Percentiles rank a stretch among this genome's conserved stretches.
These are phyloP conservation scores for Colletotrichum euphorbiae DNA, from an alignment of 2,329 filamentous ascomycete species.

Conservation along the genomic window DNA sequence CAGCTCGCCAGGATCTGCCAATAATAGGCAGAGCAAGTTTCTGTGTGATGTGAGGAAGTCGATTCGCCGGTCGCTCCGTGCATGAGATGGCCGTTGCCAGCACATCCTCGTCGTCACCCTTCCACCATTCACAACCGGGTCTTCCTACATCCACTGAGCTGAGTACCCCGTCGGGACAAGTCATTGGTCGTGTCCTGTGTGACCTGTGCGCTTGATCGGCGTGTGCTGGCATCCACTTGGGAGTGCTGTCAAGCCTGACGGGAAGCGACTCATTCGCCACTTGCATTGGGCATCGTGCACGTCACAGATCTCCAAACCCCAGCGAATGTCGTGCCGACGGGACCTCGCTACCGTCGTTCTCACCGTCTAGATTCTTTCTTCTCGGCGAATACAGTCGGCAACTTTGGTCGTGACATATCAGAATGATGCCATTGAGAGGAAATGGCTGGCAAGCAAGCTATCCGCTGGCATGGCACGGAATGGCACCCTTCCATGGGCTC, in stretches of 20 bases:
- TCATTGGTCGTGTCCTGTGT: conserved; percentile 33
- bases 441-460: conserved; percentile 1
- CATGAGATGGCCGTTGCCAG: conserved; percentile 45
- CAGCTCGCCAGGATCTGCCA: background rate
- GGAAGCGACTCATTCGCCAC: conserved; percentile 16
- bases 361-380: background rate
- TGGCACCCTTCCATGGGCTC: conserved; percentile 22
- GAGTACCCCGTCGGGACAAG: conserved; percentile 24
- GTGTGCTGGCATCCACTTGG: conserved; percentile 30
- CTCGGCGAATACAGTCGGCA: background rate
- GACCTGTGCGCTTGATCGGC: conserved; percentile 35
- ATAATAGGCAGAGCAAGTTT: conserved; percentile 12
- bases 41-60: conserved; percentile 5
- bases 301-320: conserved; percentile 11
- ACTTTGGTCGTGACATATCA: background rate
- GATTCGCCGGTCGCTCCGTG: conserved; percentile 34
- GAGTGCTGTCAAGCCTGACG: conserved; percentile 35
- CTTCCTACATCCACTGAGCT: conserved; percentile 31
- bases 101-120: conserved; percentile 43
- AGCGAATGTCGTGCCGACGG: conserved; percentile 4
- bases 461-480: conserved; percentile 13
- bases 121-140: conserved; percentile 36
- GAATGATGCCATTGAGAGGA: conserved; percentile 14
- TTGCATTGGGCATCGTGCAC: conserved; percentile 25
- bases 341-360: conserved; percentile 15